phyloP scores from a whole-genome alignment of 2,329 filamentous ascomycete species.

The Aureobasidium sp. region DNA sequence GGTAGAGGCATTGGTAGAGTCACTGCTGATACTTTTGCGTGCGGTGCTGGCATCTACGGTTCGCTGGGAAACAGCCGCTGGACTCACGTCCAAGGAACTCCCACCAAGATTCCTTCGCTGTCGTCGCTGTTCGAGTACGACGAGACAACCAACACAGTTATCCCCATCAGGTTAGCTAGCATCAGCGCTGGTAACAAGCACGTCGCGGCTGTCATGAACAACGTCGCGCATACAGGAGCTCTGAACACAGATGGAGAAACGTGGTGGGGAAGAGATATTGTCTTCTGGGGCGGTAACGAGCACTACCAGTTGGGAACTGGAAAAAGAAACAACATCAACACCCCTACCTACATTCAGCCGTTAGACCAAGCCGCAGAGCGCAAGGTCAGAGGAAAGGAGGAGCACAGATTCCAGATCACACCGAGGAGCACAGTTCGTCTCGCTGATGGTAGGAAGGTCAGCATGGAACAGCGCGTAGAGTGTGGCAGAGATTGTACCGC shows the following conservation, averaged over 20 bases:
- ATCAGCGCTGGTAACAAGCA: slow-evolving; percentile 76
- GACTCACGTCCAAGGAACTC: slow-evolving; percentile 75
- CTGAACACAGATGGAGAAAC: slow-evolving; percentile 58
- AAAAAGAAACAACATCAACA: slow-evolving; percentile 70
- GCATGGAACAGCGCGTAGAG: slow-evolving; percentile 78
- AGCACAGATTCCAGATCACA: slow-evolving; percentile 73
- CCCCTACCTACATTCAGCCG: slow-evolving; percentile 71
- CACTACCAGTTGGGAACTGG: slow-evolving; percentile 89
- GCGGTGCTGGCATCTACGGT: slow-evolving; percentile 79
- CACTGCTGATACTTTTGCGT: slow-evolving; percentile 76
- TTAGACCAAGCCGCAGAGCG: slow-evolving; percentile 60
- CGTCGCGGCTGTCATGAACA: slow-evolving; percentile 74
- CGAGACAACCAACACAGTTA: slow-evolving; percentile 58
- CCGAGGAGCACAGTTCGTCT: slow-evolving; percentile 65
- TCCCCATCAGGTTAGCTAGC: slow-evolving; percentile 70
- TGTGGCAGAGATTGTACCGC: slow-evolving; percentile 77
- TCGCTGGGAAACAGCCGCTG: slow-evolving; percentile 78
- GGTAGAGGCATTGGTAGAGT: slow-evolving; percentile 46
- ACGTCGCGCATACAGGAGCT: slow-evolving; percentile 54
- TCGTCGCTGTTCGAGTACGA: slow-evolving; percentile 84
- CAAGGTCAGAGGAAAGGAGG: slow-evolving; percentile 56
- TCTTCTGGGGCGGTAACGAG: slow-evolving; percentile 96
- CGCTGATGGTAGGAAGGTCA: slow-evolving; percentile 59
- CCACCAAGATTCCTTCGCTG: slow-evolving; percentile 73
- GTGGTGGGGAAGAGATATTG: slow-evolving; percentile 80